phyloP scores from a whole-genome alignment of 257 asterid species.

The Primulina eburnea region DNA sequence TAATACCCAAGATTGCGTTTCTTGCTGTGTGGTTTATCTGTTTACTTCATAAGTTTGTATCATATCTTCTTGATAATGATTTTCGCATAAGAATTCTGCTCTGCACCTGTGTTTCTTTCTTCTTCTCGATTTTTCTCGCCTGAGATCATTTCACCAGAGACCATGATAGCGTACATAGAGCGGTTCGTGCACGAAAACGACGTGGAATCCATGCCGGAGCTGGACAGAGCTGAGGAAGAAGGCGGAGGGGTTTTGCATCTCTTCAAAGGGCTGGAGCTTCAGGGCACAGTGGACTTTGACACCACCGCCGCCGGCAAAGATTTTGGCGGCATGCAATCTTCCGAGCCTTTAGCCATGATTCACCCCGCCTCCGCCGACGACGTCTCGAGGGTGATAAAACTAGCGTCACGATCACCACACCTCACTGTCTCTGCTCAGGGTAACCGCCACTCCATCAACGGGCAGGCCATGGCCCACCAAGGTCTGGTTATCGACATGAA shows the following conservation, averaged over 20 bases:
- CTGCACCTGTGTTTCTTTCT: not conserved
- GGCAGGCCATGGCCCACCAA: constrained; percentile 86
- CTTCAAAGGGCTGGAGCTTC: constrained; percentile 42
- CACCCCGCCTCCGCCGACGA: constrained; percentile 50
- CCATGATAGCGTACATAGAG: constrained; percentile 72
- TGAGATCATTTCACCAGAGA: constrained; percentile 1
- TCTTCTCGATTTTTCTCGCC: not conserved
- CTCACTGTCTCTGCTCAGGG: constrained; percentile 93
- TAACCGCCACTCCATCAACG: constrained; percentile 94
- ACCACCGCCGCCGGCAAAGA: constrained; percentile 45
- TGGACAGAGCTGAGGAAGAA: constrained; percentile 25
- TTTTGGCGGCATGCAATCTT: constrained; percentile 65
- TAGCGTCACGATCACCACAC: constrained; percentile 46
- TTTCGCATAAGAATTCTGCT: not conserved
- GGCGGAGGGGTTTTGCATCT: constrained; percentile 36
- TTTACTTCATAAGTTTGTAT: too few species aligned
- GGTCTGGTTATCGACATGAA: constrained; percentile 74
- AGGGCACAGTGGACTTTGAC: constrained; percentile 40
- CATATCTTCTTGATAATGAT: too few species aligned
- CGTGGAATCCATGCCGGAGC: constrained; percentile 47
- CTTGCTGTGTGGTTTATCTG: not conserved
- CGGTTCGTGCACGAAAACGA: constrained; percentile 55
- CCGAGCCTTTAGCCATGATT: constrained; percentile 64
- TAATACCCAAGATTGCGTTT: constrained; percentile 15
- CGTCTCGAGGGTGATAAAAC: constrained; percentile 50